These are phyloP conservation scores for Fusarium floridanum DNA, from an alignment of 2,329 filamentous ascomycete species.

Conservation along the genomic window DNA sequence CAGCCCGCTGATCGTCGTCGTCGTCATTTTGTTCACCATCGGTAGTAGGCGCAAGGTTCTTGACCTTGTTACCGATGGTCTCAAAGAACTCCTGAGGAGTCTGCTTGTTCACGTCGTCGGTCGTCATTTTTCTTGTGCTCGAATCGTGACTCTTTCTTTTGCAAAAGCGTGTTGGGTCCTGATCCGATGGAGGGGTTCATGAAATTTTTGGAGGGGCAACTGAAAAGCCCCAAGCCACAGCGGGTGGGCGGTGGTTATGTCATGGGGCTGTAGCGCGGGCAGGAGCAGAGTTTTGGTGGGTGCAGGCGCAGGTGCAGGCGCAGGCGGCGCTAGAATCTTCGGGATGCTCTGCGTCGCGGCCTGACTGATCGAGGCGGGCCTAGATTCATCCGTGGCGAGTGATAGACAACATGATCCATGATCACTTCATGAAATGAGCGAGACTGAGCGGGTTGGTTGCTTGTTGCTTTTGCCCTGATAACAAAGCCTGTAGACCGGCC, in stretches of 20 bases:
- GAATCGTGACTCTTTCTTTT: constrained; percentile 17
- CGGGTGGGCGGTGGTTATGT: constrained; percentile 43
- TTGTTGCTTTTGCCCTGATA: constrained; percentile 65
- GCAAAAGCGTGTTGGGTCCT: constrained; percentile 36
- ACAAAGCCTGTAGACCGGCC: constrained; percentile 73
- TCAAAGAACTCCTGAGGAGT: constrained; percentile 69
- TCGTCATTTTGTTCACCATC: constrained; percentile 51
- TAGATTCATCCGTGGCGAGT: constrained; percentile 23
- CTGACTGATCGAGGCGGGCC: constrained; percentile 26
- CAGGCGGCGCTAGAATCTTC: constrained; percentile 42
- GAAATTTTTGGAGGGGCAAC: constrained; percentile 52
- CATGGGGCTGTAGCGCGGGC: constrained; percentile 39
- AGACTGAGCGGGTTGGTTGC: constrained; percentile 62
- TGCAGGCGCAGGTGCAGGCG: constrained; percentile 17
- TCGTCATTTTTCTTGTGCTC: constrained; percentile 55
- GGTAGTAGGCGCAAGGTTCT: constrained; percentile 60
- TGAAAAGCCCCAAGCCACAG: constrained; percentile 21
- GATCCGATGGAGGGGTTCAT: constrained; percentile 46
- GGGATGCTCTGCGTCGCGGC: constrained; percentile 21
- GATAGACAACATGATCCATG: constrained; percentile 9
- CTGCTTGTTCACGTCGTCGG: constrained; percentile 55
- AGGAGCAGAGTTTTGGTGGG: constrained; percentile 32
- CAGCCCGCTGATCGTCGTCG: constrained; percentile 64
- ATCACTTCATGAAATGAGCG: constrained; percentile 65
- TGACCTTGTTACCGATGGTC: constrained; percentile 72